Evolutionary conservation across 2,329 filamentous ascomycete genomes (phyloP), one percentile per base, ranked within the genome.

Genomic region (Diaporthe sp.): DNA sequence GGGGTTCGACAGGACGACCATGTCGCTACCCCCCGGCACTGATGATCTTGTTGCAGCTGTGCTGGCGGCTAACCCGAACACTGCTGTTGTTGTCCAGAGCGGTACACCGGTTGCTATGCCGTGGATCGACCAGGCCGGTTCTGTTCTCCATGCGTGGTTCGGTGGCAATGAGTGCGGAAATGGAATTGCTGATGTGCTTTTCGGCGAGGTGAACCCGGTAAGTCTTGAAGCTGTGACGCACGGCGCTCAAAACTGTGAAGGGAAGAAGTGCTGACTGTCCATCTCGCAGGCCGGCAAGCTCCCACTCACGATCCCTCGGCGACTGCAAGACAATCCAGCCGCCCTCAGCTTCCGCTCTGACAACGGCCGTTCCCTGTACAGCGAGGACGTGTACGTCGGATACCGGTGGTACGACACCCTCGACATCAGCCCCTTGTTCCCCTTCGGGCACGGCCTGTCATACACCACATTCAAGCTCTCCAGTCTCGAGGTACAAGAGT

Each of bases 391-490:
- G 59, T 96, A 94, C 81, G 87, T 96, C 50, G 94, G 94, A 4
- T 97, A 97, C 84, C 88, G 94, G 30, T 95, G 92, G 85, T 97
- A 94, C 81, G 94, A 97, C 80, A 92, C 90, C 78, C 87, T 89
- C n/a, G 87, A 91, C 47, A 87, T 91, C 6, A 86, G 87, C 0
- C 90, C 92, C 0, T 88, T 93, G 37, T 97, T 96, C 83, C 88
- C 92, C 73, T 97, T 97, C 80, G 94, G 94, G 17, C 92, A 95
- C 79, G 94, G 94, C 2, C 86, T 97, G 1, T 94, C 92, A 22
- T 97, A 96, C 83, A 95, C 94, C 0, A 90, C 85, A 0, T 96
- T 96, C 81, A 78, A 81, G 13, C 81, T 83, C 71, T 85, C 81
- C 0, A 80, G 85, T 27, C 35, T 76, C 27, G 22, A 35, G 6